A percentile compares a stretch with the other conserved stretches of the same genome.
phyloP scores from a whole-genome alignment of 2,329 filamentous ascomycete genomes.

The Sclerotinia subarctica region DNA sequence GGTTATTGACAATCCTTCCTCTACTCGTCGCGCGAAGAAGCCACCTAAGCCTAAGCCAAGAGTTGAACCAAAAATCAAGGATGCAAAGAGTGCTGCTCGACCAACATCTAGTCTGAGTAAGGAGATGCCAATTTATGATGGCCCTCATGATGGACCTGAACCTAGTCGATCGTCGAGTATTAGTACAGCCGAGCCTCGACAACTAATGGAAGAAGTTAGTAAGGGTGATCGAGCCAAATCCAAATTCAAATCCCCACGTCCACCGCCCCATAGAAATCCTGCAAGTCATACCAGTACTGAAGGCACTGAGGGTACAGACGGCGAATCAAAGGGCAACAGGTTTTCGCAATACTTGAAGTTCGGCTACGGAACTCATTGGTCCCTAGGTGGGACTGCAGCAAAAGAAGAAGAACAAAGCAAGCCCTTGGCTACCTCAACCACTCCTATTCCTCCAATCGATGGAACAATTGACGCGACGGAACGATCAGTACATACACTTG shows the following conservation, averaged over 20 bases:
- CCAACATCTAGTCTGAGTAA: conserved; percentile 9
- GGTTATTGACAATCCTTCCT: conserved; percentile 72
- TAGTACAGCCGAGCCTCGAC: background rate
- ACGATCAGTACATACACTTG: conserved; percentile 1
- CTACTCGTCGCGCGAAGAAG: conserved; percentile 50
- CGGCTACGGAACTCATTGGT: conserved; percentile 67
- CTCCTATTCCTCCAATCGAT: background rate
- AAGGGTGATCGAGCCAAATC: conserved; percentile 7
- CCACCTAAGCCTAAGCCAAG: conserved; percentile 28
- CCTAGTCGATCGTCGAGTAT: conserved; percentile 2
- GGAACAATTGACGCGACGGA: conserved; percentile 4
- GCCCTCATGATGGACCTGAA: background rate
- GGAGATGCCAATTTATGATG: conserved; percentile 14
- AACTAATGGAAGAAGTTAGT: background rate
- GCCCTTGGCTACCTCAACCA: background rate
- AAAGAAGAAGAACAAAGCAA: conserved; percentile 20
- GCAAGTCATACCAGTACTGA: conserved; percentile 26
- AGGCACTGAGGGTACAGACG: conserved; percentile 25
- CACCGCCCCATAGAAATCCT: conserved; percentile 23
- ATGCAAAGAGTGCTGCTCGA: conserved; percentile 1
- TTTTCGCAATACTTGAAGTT: conserved; percentile 64
- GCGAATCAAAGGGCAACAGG: conserved; percentile 38
- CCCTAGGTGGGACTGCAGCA: conserved; percentile 41
- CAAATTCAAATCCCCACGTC: conserved; percentile 8
- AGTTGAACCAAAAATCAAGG: background rate